A percentile compares a stretch with the other conserved stretches of the same genome.
These are phyloP conservation scores for Corylus heterophylla DNA, from an alignment of 306 rosid genomes.

Conservation along the genomic window DNA sequence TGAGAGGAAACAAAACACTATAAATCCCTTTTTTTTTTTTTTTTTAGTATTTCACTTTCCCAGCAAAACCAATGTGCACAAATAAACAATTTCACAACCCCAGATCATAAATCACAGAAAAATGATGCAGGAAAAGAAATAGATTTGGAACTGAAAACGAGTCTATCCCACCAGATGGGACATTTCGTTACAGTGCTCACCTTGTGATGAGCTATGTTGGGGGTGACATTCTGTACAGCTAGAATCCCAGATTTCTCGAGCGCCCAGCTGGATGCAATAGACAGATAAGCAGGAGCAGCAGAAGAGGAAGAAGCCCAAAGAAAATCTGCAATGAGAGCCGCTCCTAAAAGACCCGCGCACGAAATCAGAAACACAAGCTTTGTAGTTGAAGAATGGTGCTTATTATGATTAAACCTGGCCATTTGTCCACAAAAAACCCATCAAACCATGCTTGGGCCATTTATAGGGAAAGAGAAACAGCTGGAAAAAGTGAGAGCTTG, in stretches of 20 bases:
- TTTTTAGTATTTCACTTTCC: background rate
- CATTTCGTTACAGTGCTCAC: conserved; percentile 18
- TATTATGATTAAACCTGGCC: conserved; percentile 42
- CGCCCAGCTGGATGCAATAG: conserved; percentile 53
- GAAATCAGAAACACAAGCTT: conserved; percentile 39
- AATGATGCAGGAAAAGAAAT: background rate
- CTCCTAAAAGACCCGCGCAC: conserved; percentile 40
- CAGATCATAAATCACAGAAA: background rate
- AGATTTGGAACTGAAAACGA: background rate
- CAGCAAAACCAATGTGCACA: background rate
- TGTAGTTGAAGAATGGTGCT: conserved; percentile 34
- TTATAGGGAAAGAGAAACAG: conserved; percentile 1
- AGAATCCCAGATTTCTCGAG: conserved; percentile 22
- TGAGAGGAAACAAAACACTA: background rate
- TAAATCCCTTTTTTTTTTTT: background rate
- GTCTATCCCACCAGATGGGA: background rate
- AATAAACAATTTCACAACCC: background rate
- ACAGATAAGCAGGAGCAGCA: conserved; percentile 21
- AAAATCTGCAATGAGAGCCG: conserved; percentile 46
- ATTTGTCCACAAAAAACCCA: conserved; percentile 16
- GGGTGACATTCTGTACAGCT: conserved; percentile 30
- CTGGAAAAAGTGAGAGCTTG: background rate
- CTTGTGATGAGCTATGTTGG: conserved; percentile 9
- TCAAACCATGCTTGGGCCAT: conserved; percentile 16
- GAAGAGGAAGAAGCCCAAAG: conserved; percentile 56